A percentile compares a stretch with the other conserved stretches of the same genome.
Evolutionary conservation across 1,284 basidiomycete species (phyloP).

Genomic region (Sphagnurus paluster): DNA sequence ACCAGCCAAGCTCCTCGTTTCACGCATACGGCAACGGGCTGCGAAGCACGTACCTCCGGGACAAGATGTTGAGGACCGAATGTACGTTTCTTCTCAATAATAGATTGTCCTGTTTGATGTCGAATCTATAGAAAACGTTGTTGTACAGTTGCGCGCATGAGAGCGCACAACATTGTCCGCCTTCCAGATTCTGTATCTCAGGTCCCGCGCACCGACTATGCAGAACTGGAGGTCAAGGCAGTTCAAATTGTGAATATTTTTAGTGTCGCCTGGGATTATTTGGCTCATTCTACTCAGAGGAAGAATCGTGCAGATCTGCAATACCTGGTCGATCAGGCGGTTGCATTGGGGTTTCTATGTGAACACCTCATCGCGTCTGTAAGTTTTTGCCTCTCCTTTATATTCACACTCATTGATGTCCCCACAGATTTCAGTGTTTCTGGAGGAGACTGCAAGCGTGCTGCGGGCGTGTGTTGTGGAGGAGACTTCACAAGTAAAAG

Average conservation of each 20-base stretch:
- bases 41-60: slow-evolving; percentile 6
- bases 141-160: no score
- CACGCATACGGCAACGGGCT: slow-evolving; percentile 8
- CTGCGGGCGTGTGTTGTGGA: slow-evolving; percentile 21
- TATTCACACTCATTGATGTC: not conserved
- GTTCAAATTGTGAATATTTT: not conserved
- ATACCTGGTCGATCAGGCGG: slow-evolving; percentile 19
- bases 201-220: no score
- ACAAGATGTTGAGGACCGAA: not conserved
- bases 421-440: slow-evolving; percentile 20
- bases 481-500: slow-evolving; percentile 19
- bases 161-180: no score
- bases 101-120: not conserved
- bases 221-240: not conserved
- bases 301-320: slow-evolving; percentile 20
- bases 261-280: not conserved
- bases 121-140: no score
- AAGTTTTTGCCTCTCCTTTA: no score
- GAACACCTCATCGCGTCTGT: slow-evolving; percentile 26
- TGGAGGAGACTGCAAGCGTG: slow-evolving; percentile 21
- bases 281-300: not conserved
- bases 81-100: not conserved
- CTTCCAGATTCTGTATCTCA: no score
- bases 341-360: slow-evolving; percentile 20
- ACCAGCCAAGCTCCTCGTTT: slow-evolving; percentile 7